phyloP scores from a whole-genome alignment of 345 rosid species.

The Reutealis trisperma region DNA sequence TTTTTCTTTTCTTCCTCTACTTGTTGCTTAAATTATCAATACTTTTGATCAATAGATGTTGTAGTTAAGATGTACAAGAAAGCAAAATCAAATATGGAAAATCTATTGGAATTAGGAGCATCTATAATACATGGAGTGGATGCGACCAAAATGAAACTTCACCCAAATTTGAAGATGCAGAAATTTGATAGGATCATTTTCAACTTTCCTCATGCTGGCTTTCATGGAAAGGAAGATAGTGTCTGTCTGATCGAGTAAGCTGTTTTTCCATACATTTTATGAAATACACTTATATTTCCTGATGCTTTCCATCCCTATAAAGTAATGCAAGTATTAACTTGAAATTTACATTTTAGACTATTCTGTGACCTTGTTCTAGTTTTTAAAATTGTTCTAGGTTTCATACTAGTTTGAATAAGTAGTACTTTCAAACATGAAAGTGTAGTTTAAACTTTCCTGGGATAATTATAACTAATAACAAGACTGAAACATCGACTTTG shows the following conservation, averaged over 20 bases:
- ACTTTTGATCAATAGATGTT: conserved; percentile 28
- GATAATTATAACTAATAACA: neutral
- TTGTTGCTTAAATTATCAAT: neutral
- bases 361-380: neutral
- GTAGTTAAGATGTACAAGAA: conserved; percentile 42
- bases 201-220: conserved; percentile 74
- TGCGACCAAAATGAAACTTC: conserved; percentile 46
- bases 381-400: neutral
- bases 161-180: conserved; percentile 31
- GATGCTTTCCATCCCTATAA: neutral
- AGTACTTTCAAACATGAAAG: neutral
- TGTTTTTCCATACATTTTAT: neutral
- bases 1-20: neutral
- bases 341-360: neutral
- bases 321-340: neutral
- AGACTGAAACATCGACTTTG: neutral
- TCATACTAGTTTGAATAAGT: neutral
- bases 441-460: neutral
- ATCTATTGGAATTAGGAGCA: conserved; percentile 44
- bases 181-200: conserved; percentile 55
- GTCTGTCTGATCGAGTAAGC: conserved; percentile 32
- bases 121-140: conserved; percentile 48
- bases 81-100: conserved; percentile 44
- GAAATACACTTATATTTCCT: neutral
- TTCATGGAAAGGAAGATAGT: conserved; percentile 44